These are phyloP conservation scores for Beauveria sp. DNA, from an alignment of 2,329 filamentous ascomycete species.

Conservation along the genomic window DNA sequence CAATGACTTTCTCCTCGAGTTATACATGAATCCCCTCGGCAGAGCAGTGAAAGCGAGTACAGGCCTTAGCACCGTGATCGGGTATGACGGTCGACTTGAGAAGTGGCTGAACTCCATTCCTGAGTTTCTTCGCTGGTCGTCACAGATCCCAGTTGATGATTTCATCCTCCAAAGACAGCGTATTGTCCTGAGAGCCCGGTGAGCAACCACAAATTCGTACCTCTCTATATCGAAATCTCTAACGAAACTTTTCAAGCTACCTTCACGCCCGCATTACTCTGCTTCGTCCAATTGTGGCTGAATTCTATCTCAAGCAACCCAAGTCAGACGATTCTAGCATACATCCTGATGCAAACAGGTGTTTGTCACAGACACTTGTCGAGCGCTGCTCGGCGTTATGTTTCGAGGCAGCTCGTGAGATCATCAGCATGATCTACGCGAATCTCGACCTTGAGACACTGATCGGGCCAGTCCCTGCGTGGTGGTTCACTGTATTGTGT, in stretches of 20 bases:
- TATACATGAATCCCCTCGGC: not conserved
- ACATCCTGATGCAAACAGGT: not conserved
- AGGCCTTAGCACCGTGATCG: not conserved
- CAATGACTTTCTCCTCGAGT: slow-evolving; percentile 8
- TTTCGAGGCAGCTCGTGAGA: slow-evolving; percentile 2
- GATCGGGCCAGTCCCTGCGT: slow-evolving; percentile 5
- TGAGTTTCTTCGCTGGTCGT: not conserved
- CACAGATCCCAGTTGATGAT: not conserved
- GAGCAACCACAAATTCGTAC: not conserved
- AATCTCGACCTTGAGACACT: slow-evolving; percentile 1
- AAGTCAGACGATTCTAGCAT: not conserved
- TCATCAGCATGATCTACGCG: not conserved
- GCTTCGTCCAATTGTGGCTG: slow-evolving; percentile 1
- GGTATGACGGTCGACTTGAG: slow-evolving; percentile 4
- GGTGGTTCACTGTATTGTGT: slow-evolving; percentile 10
- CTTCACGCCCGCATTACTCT: slow-evolving; percentile 2
- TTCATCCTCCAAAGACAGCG: slow-evolving; percentile 4
- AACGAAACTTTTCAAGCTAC: not conserved
- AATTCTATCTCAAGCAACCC: not conserved
- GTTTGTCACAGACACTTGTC: not conserved
- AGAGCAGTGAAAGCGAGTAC: not conserved
- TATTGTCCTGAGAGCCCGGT: slow-evolving; percentile 6
- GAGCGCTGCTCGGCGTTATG: not conserved
- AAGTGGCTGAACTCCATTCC: slow-evolving; percentile 8
- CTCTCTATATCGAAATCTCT: not conserved